Percentiles rank a stretch among this genome's conserved stretches.
These are phyloP conservation scores for Powellomyces hirtus DNA, from an alignment of 192 early-diverging fungal genomes.

Conservation along the genomic window DNA sequence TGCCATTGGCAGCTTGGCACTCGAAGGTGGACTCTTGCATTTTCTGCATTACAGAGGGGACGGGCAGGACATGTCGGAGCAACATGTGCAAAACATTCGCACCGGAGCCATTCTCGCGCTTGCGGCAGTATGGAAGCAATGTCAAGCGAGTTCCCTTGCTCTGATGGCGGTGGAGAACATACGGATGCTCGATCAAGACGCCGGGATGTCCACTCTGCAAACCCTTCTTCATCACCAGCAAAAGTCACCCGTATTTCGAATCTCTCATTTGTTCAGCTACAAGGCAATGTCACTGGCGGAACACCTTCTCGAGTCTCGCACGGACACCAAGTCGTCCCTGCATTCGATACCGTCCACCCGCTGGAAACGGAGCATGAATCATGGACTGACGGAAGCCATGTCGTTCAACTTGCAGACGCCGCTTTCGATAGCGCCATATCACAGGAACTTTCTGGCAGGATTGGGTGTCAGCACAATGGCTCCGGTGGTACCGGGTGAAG, in stretches of 20 bases:
- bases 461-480: no score
- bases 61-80: no score
- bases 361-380: no score
- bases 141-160: background rate
- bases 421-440: no score
- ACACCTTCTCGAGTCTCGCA: background rate
- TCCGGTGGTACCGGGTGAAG: no score
- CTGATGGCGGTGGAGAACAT: background rate
- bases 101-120: background rate
- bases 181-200: background rate
- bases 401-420: no score
- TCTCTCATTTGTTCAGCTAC: background rate
- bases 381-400: no score
- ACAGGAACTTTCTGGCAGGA: no score
- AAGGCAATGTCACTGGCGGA: background rate
- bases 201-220: background rate
- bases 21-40: background rate
- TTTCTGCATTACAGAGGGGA: no score
- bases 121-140: background rate
- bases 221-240: background rate
- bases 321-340: no score
- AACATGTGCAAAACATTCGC: no score
- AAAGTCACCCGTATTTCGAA: background rate
- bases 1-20: background rate
- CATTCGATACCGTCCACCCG: no score